Evolutionary conservation across 495 filamentous ascomycete genomes (phyloP).

Genomic region (Podospora sp.): DNA sequence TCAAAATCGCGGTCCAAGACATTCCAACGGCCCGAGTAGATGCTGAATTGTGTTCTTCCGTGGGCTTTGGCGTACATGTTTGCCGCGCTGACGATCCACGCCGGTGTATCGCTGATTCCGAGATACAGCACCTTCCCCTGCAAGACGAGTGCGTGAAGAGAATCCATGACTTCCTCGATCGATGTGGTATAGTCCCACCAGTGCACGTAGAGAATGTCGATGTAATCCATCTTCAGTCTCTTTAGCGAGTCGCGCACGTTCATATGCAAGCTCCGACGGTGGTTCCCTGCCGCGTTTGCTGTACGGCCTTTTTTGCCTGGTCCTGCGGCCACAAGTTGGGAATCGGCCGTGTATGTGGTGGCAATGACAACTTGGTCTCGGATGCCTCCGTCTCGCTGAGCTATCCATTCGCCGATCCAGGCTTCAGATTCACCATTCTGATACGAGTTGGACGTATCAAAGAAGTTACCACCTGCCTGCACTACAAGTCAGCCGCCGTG

Average conservation of each 20-base stretch:
- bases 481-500: background rate
- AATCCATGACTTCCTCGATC: slow-evolving; percentile 64
- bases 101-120: slow-evolving; percentile 64
- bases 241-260: slow-evolving; percentile 57
- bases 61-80: slow-evolving; percentile 63
- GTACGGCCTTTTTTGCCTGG: slow-evolving; percentile 50
- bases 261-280: slow-evolving; percentile 58
- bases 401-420: slow-evolving; percentile 81
- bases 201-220: slow-evolving; percentile 67
- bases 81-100: slow-evolving; percentile 62
- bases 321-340: slow-evolving; percentile 22
- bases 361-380: slow-evolving; percentile 55
- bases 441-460: slow-evolving; percentile 76
- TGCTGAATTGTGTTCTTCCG: slow-evolving; percentile 62
- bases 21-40: slow-evolving; percentile 70
- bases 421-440: slow-evolving; percentile 66
- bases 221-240: slow-evolving; percentile 66
- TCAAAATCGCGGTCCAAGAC: slow-evolving; percentile 56
- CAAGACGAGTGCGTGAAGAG: slow-evolving; percentile 58
- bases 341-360: slow-evolving; percentile 67
- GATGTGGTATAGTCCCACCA: slow-evolving; percentile 64
- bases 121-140: slow-evolving; percentile 66
- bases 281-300: slow-evolving; percentile 62
- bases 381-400: slow-evolving; percentile 33
- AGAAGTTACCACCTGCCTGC: slow-evolving; percentile 63